Base-by-base conservation (phyloP, 179 eudicot genomes). In the Spergularia azorica region DNA sequence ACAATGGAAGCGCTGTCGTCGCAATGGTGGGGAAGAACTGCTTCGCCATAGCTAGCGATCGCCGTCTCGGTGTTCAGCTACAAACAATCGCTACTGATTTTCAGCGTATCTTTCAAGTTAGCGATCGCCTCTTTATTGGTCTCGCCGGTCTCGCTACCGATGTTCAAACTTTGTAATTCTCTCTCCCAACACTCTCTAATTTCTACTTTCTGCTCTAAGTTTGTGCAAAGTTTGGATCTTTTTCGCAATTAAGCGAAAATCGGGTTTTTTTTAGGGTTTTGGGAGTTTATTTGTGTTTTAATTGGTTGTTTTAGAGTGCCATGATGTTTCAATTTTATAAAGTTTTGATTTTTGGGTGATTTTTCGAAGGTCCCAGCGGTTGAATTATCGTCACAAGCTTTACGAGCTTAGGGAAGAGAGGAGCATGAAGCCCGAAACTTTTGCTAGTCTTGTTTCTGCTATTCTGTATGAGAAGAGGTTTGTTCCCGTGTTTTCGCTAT, bases 11-110 rank as follows among this genome's bases (percentile, higher is more conserved):
- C 78, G 94, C 97, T 59, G 43, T 93, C 10, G 94, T 95, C 48
- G 99, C 99, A 11, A 95, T 93, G 97, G 97, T 95, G 14, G 97
- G 99, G 2, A 95, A 93, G 85, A 93, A 93, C 26, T 95, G 99
- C 80, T 89, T 93, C 76, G 97, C 95, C 20, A 93, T 95, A 20
- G 97, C 90, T 9, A 93, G 97, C 57, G 97, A 95, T 83, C 93
- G 99, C 15, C 77, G 97, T 46, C 88, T 95, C 16, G 97, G 99
- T 1, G 97, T 95, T 79, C 97, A 95, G 79, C 90, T 95, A 46
- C 97, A 95, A 81, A 95, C 97, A 3, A 76, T 95, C 52, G 97
- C 97, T 9, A 95, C 97, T 10, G 97, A 95, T 85, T 95, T 95
- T 17, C 95, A 91, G 85, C 90, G 88, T 39, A 93, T 95, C 76